Base-by-base conservation (phyloP, 352 stramenopile species). In the Phytopythium litorale region DNA sequence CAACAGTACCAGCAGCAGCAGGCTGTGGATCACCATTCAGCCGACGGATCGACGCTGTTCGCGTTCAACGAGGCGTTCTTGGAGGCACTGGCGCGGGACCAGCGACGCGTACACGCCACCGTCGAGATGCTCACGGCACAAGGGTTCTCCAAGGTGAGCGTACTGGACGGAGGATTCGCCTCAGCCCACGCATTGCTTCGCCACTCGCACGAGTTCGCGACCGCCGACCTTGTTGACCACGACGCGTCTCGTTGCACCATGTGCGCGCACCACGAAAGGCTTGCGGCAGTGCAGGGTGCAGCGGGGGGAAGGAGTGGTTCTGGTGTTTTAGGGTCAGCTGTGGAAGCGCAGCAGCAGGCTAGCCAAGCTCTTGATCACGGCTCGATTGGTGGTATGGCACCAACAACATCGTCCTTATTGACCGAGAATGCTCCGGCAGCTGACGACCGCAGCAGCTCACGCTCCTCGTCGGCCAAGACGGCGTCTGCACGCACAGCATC, bases 191-290 rank as follows among this genome's bases (percentile, higher is more conserved):
- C 64, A 0, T 56, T 79, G 28, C 62, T 94, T 33, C 73, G 79
- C 30, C 70, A 73, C 25, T 88, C 78, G 8, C 70, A 68, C 25
- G 69, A 71, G 28, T 86, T 86, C 50, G 79, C 78, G 16, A 76
- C 91, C 8, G 78, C 78, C 16, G 84, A 94, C 33, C 68, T 94
- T 21, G 75, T 80, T 25, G 86, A 94, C 58, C 86, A 94, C 61
- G 80, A 94, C 53, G 73, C 75, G 0, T 67, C 74, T 6, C 69
- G 73, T 12, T 94, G 86, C 48, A 64, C 62, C 15, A 73, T 93
- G 32, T 94, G 86, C 38, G 65, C 73, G 51, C 82, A 92, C 48
- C 76, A 86, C 21, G 73, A 82, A 3, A 62, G 70, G 45, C 63
- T 75, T 12, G 53, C 33, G 7, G 21, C 8, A 6, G 33, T 58